Conservation (phyloP, 2,329 filamentous ascomycete species). For the Penicillium sp. region DNA sequence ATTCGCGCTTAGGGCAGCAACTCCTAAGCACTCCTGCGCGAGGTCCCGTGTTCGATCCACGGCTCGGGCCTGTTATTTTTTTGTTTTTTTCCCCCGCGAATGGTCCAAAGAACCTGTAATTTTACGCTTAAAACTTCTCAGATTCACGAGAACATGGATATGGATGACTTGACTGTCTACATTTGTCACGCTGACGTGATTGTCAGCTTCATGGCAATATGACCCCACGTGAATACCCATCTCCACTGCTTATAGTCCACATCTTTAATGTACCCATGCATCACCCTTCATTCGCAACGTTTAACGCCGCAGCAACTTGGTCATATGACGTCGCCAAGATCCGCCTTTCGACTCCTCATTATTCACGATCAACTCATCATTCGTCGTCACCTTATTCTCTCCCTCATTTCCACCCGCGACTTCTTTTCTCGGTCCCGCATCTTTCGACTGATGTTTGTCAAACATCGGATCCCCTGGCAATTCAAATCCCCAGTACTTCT, state of each 20-base stretch:
- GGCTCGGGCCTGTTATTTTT: too few relatives aligned
- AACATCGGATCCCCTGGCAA: neutral
- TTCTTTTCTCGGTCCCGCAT: neutral
- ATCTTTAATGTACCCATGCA: too few relatives aligned
- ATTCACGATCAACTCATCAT: neutral
- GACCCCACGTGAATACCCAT: neutral
- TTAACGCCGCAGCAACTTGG: neutral
- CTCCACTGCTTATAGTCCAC: neutral
- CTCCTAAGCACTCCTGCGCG: too few relatives aligned
- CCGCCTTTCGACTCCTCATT: neutral
- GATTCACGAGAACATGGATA: too few relatives aligned
- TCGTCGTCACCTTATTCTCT: neutral
- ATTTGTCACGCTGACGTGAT: neutral
- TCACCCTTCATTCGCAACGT: neutral
- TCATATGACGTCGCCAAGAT: neutral
- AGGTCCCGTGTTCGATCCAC: too few relatives aligned
- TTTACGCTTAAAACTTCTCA: too few relatives aligned
- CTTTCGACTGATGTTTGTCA: neutral
- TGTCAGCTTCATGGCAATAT: neutral
- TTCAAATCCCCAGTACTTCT: neutral
- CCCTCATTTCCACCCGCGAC: neutral
- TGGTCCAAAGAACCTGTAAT: too few relatives aligned
- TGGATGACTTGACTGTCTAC: neutral
- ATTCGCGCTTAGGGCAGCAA: slow-evolving; percentile 4
- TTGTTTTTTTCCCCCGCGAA: too few relatives aligned